A percentile compares a stretch with the other conserved stretches of the same genome.
Evolutionary conservation across 805 yeast genomes (phyloP).

Genomic region (Torulaspora delbrueckii): DNA sequence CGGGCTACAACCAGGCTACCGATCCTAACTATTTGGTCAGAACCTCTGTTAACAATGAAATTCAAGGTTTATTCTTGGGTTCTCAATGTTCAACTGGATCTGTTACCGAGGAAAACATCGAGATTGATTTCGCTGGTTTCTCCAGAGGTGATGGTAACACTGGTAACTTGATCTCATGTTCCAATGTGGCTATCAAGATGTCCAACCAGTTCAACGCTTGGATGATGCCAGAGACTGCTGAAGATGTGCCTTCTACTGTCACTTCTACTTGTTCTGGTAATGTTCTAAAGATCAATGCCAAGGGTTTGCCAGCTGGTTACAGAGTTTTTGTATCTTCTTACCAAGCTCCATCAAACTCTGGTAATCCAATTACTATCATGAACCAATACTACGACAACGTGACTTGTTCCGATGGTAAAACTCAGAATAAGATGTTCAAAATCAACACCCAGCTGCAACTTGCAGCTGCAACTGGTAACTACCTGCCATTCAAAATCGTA

Average conservation of each 20-base stretch:
- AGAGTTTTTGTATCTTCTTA: constrained; percentile 11
- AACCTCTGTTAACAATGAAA: constrained; percentile 7
- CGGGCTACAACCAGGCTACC: constrained; percentile 4
- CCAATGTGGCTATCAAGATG: constrained; percentile 7
- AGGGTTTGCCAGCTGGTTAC: constrained; percentile 12
- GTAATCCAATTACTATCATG: constrained; percentile 7
- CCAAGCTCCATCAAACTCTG: constrained; percentile 9
- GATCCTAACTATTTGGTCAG: constrained; percentile 7
- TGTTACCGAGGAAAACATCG: constrained; percentile 10
- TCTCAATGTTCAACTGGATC: constrained; percentile 7
- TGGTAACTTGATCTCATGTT: constrained; percentile 13
- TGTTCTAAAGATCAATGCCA: constrained; percentile 9
- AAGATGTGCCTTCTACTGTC: constrained; percentile 8
- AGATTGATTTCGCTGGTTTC: constrained; percentile 9
- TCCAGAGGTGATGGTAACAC: constrained; percentile 7
- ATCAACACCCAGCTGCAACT: constrained; percentile 8
- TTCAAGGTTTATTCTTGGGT: constrained; percentile 11
- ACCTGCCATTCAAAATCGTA: constrained; percentile 6
- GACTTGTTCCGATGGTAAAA: constrained; percentile 9
- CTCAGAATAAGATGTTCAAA: constrained; percentile 1
- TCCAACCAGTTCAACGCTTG: constrained; percentile 12
- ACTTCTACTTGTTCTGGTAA: constrained; percentile 9
- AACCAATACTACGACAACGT: constrained; percentile 7
- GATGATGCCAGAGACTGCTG: constrained; percentile 13
- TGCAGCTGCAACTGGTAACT: constrained; percentile 9